Conservation (phyloP, 2,329 filamentous ascomycete genomes). For the Penicillium sp. region DNA sequence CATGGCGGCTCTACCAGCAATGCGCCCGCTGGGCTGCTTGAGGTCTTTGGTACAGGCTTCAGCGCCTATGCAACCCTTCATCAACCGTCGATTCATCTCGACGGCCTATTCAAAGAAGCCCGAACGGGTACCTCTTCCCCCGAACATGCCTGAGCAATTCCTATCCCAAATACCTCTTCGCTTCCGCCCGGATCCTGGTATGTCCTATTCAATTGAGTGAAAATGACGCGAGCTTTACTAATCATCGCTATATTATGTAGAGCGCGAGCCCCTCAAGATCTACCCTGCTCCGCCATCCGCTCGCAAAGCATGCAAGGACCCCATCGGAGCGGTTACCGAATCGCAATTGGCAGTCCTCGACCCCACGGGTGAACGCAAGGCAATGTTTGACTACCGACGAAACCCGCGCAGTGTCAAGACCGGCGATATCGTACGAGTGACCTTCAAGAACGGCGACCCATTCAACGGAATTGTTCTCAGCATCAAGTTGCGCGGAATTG, state of each 20-base stretch:
- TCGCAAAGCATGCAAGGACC: constrained; percentile 51
- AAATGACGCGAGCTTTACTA: not conserved
- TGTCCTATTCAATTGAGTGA: not conserved
- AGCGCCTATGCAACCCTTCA: constrained; percentile 54
- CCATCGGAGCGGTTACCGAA: constrained; percentile 64
- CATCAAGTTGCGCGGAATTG: constrained; percentile 81
- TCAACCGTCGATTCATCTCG: constrained; percentile 49
- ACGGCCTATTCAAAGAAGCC: constrained; percentile 48
- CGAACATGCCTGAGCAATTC: constrained; percentile 43
- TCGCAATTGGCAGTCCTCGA: constrained; percentile 74
- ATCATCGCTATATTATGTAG: constrained; percentile 21
- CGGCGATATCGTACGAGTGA: constrained; percentile 89
- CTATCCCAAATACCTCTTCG: constrained; percentile 43
- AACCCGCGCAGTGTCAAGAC: constrained; percentile 77
- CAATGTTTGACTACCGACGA: constrained; percentile 69
- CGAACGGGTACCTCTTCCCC: constrained; percentile 40
- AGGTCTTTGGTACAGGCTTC: constrained; percentile 58
- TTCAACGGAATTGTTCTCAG: constrained; percentile 86
- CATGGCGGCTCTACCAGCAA: constrained; percentile 60
- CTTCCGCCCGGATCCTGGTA: constrained; percentile 41
- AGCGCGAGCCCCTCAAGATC: constrained; percentile 51
- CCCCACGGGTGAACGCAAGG: constrained; percentile 75
- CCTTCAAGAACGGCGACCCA: constrained; percentile 78
- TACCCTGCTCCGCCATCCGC: constrained; percentile 50
- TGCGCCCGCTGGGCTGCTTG: constrained; percentile 69